Percentiles rank a stretch among this genome's conserved stretches.
Evolutionary conservation across 371 early-diverging fungal genomes (phyloP).

Genomic region (Mortierella sp.): DNA sequence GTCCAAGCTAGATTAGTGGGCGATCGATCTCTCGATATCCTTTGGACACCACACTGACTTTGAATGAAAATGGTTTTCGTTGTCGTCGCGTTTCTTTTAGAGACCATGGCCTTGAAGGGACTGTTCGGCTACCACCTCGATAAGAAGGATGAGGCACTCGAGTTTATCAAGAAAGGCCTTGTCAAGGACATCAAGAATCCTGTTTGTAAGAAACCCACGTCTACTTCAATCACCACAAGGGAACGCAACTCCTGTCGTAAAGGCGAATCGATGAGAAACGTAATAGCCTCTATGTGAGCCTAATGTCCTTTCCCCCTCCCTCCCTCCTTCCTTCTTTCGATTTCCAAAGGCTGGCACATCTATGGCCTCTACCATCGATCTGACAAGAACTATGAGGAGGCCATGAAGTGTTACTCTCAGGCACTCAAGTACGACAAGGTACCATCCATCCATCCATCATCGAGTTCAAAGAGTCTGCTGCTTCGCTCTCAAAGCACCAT

Average conservation of each 20-base stretch:
- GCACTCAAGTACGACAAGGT: constrained; percentile 91
- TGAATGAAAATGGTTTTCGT: background rate
- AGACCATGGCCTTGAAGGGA: constrained; percentile 95
- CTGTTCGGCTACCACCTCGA: constrained; percentile 89
- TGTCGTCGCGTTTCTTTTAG: constrained; percentile 55
- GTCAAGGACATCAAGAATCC: constrained; percentile 82
- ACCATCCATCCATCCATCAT: background rate
- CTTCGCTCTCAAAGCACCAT: background rate
- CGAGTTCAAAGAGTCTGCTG: background rate
- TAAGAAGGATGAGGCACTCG: constrained; percentile 92
- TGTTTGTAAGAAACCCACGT: constrained; percentile 73
- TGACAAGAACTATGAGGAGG: constrained; percentile 95
- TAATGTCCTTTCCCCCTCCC: background rate
- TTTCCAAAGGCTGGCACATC: constrained; percentile 91
- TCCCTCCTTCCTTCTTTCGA: background rate
- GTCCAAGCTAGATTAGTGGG: too few species aligned
- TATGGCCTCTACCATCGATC: constrained; percentile 90
- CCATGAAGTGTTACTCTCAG: constrained; percentile 89
- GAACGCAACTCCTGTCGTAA: too few species aligned
- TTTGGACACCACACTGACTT: background rate
- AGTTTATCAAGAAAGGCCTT: constrained; percentile 88
- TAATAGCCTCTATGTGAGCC: too few species aligned
- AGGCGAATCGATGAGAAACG: too few species aligned
- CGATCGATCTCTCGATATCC: too few species aligned
- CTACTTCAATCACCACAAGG: background rate